Base-by-base conservation (phyloP, 2,329 filamentous ascomycete genomes). In the Pseudogymnoascus sp. region DNA sequence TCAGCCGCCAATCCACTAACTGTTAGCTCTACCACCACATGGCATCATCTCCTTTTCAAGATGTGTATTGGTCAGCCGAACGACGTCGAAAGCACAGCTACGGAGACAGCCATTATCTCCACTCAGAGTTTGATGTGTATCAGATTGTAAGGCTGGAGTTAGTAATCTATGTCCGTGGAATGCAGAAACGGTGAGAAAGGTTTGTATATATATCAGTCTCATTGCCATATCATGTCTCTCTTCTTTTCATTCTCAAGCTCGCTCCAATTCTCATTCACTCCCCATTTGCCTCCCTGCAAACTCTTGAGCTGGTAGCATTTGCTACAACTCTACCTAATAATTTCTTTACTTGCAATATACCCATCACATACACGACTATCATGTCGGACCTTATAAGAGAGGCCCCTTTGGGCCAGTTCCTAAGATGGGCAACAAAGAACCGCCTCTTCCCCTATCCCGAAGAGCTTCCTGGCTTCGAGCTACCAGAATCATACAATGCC, bases 381-480 rank as follows among this genome's bases (percentile, higher is more conserved):
- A 63, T 64, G 62, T 42, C 64, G 49, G 70, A 72, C 8, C 66
- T 80, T 3, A 75, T 87, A 63, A 76, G 83, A 70, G 84, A 87
- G 63, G 79, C 84, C 64, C 79, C 84, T 28, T 68, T 86, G 66
- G 85, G 85, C 67, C 84, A 87, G 67, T 67, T 86, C 59, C 77
- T 87, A 66, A 79, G 85, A 68, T 82, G 77, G 68, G 60, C 80
- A 62, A 83, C 84, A 2, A 72, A 74, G 34, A 84, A 84, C 69
- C 77, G 74, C 43, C 70, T 82, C 46, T 75, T 88, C 11, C 77
- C 79, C 64, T 87, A 87, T 65, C 84, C 84, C 14, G 85, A 87
- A 74, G 85, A 88, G 66, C 75, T 75, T 64, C 67, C 79, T 21
- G 82, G 76, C 67, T 88, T 86, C 67, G 69, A 79, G 63, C 74